Percentiles rank a stretch among this genome's conserved stretches.
phyloP scores from a whole-genome alignment of 2,329 filamentous ascomycete species.

The Triangularia verruculosa region DNA sequence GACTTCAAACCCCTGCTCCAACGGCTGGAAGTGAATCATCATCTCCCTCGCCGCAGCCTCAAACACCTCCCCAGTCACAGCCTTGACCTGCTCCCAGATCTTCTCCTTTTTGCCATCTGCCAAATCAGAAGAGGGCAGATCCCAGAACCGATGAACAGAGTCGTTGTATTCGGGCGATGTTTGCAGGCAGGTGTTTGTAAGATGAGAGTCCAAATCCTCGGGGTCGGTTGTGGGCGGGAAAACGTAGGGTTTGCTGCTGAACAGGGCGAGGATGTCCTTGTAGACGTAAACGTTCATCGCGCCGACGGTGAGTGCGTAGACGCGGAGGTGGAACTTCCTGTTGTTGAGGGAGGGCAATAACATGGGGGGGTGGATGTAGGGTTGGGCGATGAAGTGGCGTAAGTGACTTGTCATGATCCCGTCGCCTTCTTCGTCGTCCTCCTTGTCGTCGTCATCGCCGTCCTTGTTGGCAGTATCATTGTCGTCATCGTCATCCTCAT shows the following conservation, averaged over 20 bases:
- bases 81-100: conserved; percentile 73
- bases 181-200: conserved; percentile 96
- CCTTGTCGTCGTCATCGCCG: conserved; percentile 31
- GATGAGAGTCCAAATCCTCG: conserved; percentile 66
- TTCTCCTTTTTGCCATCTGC: conserved; percentile 43
- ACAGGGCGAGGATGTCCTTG: conserved; percentile 86
- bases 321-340: conserved; percentile 92
- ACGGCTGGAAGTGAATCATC: conserved; percentile 86
- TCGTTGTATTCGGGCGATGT: conserved; percentile 51
- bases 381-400: conserved; percentile 92
- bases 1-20: conserved; percentile 86
- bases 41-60: conserved; percentile 81
- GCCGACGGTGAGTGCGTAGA: conserved; percentile 81
- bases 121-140: conserved; percentile 40
- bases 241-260: conserved; percentile 72
- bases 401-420: conserved; percentile 83
- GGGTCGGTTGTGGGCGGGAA: conserved; percentile 46
- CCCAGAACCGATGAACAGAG: conserved; percentile 73
- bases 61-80: conserved; percentile 72
- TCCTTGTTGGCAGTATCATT: conserved; percentile 33
- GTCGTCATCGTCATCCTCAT: conserved; percentile 59
- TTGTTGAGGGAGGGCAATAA: conserved; percentile 61
- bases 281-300: conserved; percentile 82
- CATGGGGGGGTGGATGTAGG: conserved; percentile 87
- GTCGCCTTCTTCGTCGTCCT: conserved; percentile 40